Percentiles rank a stretch among this genome's conserved stretches.
These are phyloP conservation scores for Elsinoe batatas DNA, from an alignment of 2,329 filamentous ascomycete species.

Conservation along the genomic window DNA sequence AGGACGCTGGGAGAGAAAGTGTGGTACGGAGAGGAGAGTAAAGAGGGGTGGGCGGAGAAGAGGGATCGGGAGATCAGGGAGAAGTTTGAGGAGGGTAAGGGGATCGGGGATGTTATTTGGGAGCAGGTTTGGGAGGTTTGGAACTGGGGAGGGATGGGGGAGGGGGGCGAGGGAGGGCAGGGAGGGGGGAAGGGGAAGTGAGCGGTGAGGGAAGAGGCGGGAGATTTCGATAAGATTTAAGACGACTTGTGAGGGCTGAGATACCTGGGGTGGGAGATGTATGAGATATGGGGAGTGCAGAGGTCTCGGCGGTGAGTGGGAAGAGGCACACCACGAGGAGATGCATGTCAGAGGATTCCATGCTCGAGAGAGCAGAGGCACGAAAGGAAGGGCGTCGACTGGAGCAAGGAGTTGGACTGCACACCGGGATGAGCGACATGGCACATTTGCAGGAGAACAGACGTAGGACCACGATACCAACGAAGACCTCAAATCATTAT, in stretches of 20 bases:
- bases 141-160: slow-evolving; percentile 19
- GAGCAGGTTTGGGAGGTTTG: slow-evolving; percentile 27
- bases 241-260: too few relatives aligned
- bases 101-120: slow-evolving; percentile 29
- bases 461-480: background rate
- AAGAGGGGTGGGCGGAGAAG: slow-evolving; percentile 35
- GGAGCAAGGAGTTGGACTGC: background rate
- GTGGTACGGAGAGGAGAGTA: slow-evolving; percentile 31
- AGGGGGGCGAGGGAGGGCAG: background rate
- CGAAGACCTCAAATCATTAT: background rate
- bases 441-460: background rate
- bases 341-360: too few relatives aligned
- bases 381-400: background rate
- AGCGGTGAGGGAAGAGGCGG: too few relatives aligned
- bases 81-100: slow-evolving; percentile 30
- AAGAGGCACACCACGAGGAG: too few relatives aligned
- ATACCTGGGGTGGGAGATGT: too few relatives aligned
- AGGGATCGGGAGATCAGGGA: slow-evolving; percentile 37
- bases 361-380: too few relatives aligned
- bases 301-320: too few relatives aligned
- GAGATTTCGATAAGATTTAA: too few relatives aligned
- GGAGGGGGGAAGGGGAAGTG: background rate
- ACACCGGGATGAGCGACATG: background rate
- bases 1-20: slow-evolving; percentile 25
- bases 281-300: background rate